Conservation (phyloP, 257 asterid species). For the Solanum clarkiae region DNA sequence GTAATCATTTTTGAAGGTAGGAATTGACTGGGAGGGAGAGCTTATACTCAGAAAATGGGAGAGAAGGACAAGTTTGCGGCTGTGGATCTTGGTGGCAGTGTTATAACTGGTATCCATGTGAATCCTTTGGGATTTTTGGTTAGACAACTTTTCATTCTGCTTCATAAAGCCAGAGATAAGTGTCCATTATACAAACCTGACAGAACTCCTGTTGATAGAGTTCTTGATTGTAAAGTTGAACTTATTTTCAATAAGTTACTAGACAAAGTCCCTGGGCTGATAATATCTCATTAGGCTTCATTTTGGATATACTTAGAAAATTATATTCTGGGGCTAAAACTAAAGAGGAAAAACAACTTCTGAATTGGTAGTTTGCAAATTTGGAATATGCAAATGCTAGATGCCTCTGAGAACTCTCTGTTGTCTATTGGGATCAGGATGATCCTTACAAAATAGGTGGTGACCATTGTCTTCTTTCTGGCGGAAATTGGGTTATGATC, state of each 20-base stretch:
- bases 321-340: conserved; percentile 51
- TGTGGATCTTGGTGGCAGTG: conserved; percentile 82
- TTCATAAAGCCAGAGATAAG: conserved; percentile 65
- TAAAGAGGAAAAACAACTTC: conserved; percentile 61
- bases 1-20: conserved; percentile 63
- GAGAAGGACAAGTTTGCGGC: conserved; percentile 12
- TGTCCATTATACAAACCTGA: conserved; percentile 69
- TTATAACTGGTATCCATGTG: conserved; percentile 72
- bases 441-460: conserved; percentile 93
- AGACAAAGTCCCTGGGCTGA: conserved; percentile 45
- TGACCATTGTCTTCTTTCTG: conserved; percentile 81
- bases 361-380: conserved; percentile 35
- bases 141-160: conserved; percentile 65
- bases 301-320: conserved; percentile 45
- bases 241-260: conserved; percentile 63
- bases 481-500: conserved; percentile 56
- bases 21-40: conserved; percentile 80
- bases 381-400: conserved; percentile 59
- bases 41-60: conserved; percentile 67
- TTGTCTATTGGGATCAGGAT: conserved; percentile 75
- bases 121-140: conserved; percentile 81
- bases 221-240: conserved; percentile 49
- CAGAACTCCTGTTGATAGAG: conserved; percentile 44
- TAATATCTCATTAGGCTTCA: conserved; percentile 54
- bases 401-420: conserved; percentile 62